These are phyloP conservation scores for Dendrocalamus sinicus DNA, from an alignment of 176 grass and related monocot species.

Conservation along the genomic window DNA sequence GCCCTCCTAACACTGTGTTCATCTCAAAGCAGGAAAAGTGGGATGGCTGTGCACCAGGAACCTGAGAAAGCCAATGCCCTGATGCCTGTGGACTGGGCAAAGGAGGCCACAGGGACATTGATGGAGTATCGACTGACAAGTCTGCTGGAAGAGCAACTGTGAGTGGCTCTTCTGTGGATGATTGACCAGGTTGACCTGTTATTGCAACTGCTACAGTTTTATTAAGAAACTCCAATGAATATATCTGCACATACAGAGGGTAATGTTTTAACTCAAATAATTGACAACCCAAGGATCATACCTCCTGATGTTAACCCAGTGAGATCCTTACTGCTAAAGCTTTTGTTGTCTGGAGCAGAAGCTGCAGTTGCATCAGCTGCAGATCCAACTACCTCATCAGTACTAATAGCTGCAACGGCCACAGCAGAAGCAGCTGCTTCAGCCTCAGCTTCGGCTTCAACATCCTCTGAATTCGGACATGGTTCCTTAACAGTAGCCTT, in stretches of 20 bases:
- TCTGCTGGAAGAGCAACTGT: slow-evolving; percentile 92
- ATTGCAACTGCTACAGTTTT: slow-evolving; percentile 44
- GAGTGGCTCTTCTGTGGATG: slow-evolving; percentile 67
- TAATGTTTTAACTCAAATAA: slow-evolving; percentile 36
- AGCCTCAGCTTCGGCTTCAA: slow-evolving; percentile 69
- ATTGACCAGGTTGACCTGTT: slow-evolving; percentile 61
- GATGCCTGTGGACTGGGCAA: slow-evolving; percentile 78
- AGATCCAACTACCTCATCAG: slow-evolving; percentile 72
- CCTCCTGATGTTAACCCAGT: slow-evolving; percentile 65
- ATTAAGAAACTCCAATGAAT: slow-evolving; percentile 37
- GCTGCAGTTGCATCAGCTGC: slow-evolving; percentile 52
- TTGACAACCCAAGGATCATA: slow-evolving; percentile 42
- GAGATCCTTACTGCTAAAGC: slow-evolving; percentile 56
- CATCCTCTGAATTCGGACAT: slow-evolving; percentile 56
- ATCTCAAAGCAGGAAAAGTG: slow-evolving; percentile 94
- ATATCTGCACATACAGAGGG: slow-evolving; percentile 37
- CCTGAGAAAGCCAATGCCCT: slow-evolving; percentile 79
- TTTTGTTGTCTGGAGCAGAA: slow-evolving; percentile 65
- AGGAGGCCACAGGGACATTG: slow-evolving; percentile 78
- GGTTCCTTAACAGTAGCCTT: slow-evolving; percentile 49
- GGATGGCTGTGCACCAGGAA: slow-evolving; percentile 70
- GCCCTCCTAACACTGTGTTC: slow-evolving; percentile 74
- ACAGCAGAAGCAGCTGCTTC: slow-evolving; percentile 96
- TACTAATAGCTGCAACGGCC: slow-evolving; percentile 90
- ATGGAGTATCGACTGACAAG: slow-evolving; percentile 88